These are phyloP conservation scores for Dioszegia hungarica DNA, from an alignment of 768 basidiomycete genomes.

Conservation along the genomic window DNA sequence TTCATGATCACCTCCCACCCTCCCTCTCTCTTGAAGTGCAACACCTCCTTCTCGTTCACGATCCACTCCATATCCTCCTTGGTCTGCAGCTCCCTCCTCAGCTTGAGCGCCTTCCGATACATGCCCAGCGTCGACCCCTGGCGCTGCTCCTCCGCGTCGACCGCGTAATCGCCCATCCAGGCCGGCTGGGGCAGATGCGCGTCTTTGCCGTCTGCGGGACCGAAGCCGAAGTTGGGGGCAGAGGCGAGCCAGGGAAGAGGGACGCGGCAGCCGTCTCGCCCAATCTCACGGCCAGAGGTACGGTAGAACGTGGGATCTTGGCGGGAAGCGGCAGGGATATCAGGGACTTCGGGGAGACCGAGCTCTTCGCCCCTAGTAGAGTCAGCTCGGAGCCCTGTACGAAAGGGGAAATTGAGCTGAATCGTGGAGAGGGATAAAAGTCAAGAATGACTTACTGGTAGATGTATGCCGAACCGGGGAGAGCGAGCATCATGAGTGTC, in stretches of 20 bases:
- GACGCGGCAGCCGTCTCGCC: constrained; percentile 40
- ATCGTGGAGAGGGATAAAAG: not conserved
- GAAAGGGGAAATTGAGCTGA: not conserved
- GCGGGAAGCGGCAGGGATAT: constrained; percentile 20
- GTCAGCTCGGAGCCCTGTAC: not conserved
- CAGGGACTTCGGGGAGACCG: constrained; percentile 34
- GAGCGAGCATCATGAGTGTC: constrained; percentile 33
- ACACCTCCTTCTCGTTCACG: not conserved
- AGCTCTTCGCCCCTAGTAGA: constrained; percentile 34
- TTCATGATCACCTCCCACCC: constrained; percentile 23
- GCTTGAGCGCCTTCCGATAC: constrained; percentile 22
- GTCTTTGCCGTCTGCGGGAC: constrained; percentile 13
- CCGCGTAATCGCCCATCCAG: constrained; percentile 21
- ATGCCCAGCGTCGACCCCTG: constrained; percentile 22
- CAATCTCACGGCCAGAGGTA: constrained; percentile 27
- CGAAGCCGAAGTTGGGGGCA: constrained; percentile 22
- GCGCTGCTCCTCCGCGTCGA: constrained; percentile 13
- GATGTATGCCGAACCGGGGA: constrained; percentile 39
- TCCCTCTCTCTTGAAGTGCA: constrained; percentile 20
- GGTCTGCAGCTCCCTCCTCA: constrained; percentile 19
- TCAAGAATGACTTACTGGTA: constrained; percentile 29
- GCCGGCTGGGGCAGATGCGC: constrained; percentile 33
- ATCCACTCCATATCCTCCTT: constrained; percentile 33
- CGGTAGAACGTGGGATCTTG: constrained; percentile 41
- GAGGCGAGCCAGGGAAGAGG: constrained; percentile 30